Evolutionary conservation across 1,284 basidiomycete species (phyloP).

Genomic region (Cryptococcus wingfieldii): DNA sequence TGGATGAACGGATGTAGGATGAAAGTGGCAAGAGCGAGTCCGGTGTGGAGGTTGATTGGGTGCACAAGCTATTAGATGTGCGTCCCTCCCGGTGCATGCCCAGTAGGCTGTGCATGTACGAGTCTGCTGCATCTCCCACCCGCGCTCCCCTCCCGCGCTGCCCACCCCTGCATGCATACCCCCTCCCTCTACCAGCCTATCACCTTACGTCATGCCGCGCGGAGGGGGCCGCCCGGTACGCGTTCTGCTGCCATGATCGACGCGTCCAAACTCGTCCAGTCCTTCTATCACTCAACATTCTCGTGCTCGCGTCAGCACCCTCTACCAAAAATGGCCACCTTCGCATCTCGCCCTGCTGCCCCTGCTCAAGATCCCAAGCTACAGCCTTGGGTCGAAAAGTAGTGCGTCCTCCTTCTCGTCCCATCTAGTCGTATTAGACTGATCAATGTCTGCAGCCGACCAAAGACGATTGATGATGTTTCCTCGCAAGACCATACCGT

Average conservation of each 20-base stretch:
- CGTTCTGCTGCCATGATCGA: background rate
- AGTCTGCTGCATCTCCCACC: too few relatives aligned
- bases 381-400: constrained; percentile 98
- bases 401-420: constrained; percentile 54
- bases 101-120: background rate
- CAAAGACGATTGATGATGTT: constrained; percentile 95
- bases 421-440: background rate
- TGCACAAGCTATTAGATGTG: background rate
- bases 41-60: background rate
- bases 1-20: background rate
- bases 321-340: constrained; percentile 15
- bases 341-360: constrained; percentile 20
- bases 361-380: constrained; percentile 55
- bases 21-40: background rate
- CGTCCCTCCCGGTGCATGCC: too few relatives aligned
- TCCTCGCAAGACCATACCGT: constrained; percentile 97
- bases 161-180: background rate
- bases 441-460: constrained; percentile 60
- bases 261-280: background rate
- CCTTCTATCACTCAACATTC: background rate
- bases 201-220: background rate
- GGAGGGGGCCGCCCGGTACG: too few relatives aligned
- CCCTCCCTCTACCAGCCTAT: background rate
- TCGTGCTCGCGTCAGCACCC: constrained; percentile 11
- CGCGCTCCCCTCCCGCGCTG: too few relatives aligned